Conservation (phyloP, 768 basidiomycete genomes). For the Mycena galericulata region DNA sequence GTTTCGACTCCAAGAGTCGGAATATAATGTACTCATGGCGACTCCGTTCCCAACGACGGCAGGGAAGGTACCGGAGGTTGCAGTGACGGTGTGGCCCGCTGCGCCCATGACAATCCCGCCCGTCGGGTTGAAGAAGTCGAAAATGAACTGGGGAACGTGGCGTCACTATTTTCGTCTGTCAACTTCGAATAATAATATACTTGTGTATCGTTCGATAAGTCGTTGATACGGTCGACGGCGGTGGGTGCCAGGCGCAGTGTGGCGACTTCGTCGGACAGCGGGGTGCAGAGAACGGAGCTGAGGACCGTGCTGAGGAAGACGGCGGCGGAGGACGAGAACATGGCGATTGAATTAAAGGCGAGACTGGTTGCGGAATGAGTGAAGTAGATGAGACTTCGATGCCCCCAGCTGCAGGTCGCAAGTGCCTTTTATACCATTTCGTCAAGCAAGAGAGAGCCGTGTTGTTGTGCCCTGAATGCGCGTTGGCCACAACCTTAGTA, state of each 20-base stretch:
- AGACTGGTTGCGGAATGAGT: not conserved
- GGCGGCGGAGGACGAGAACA: constrained; percentile 16
- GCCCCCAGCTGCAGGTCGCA: not conserved
- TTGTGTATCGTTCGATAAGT: constrained; percentile 3
- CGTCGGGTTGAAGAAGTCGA: constrained; percentile 33
- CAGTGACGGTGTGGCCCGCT: constrained; percentile 28
- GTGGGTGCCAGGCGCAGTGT: constrained; percentile 23
- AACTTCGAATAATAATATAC: not conserved
- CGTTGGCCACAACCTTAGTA: not conserved
- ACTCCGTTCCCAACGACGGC: constrained; percentile 35
- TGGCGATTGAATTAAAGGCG: not conserved
- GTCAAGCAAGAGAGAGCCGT: not conserved
- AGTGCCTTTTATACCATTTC: not conserved
- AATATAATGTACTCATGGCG: constrained; percentile 31
- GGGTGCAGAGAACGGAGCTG: constrained; percentile 1
- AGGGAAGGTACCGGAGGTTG: constrained; percentile 33
- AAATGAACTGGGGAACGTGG: constrained; percentile 24
- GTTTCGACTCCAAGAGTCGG: not conserved
- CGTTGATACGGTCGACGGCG: constrained; percentile 20
- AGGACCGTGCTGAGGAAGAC: constrained; percentile 22
- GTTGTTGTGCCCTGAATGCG: not conserved
- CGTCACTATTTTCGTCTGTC: not conserved
- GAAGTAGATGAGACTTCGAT: constrained; percentile 3
- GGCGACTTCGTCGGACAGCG: constrained; percentile 8
- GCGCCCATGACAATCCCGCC: constrained; percentile 16